Conservation (phyloP, 306 rosid genomes). For the Urtica urens region DNA sequence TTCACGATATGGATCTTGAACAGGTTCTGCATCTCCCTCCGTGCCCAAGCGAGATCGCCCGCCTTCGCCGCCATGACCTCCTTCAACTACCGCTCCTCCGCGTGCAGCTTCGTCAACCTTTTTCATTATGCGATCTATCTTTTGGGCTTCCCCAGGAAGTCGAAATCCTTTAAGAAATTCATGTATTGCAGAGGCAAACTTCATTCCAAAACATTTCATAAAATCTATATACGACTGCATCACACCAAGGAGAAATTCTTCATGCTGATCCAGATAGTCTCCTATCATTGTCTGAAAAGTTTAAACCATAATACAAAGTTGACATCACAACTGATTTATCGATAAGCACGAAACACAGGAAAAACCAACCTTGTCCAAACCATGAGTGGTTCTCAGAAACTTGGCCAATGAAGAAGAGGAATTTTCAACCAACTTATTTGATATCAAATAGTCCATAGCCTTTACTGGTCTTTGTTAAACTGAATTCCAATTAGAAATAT, state of each 20-base stretch:
- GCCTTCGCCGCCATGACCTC: constrained; percentile 56
- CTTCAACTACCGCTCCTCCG: constrained; percentile 71
- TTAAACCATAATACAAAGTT: constrained; percentile 13
- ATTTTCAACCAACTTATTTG: constrained; percentile 80
- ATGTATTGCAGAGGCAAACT: constrained; percentile 83
- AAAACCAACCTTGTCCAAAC: constrained; percentile 79
- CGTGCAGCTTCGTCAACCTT: constrained; percentile 74
- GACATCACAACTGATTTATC: constrained; percentile 15
- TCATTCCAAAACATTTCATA: constrained; percentile 81
- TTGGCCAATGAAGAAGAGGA: constrained; percentile 78
- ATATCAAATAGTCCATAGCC: constrained; percentile 74
- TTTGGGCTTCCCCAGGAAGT: constrained; percentile 99
- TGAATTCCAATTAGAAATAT: constrained; percentile 37
- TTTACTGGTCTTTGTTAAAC: constrained; percentile 86
- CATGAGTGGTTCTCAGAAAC: constrained; percentile 70
- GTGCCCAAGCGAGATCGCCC: constrained; percentile 46
- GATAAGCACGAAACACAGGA: constrained; percentile 14
- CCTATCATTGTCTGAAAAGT: constrained; percentile 83
- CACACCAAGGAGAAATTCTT: constrained; percentile 93
- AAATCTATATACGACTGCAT: constrained; percentile 95
- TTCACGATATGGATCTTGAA: constrained; percentile 79
- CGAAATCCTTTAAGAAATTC: constrained; percentile 96
- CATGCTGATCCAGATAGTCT: constrained; percentile 96
- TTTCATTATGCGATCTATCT: constrained; percentile 97
- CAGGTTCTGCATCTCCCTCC: constrained; percentile 56